These are phyloP conservation scores for Trichoderma sp. DNA, from an alignment of 2,329 filamentous ascomycete species.

Conservation along the genomic window DNA sequence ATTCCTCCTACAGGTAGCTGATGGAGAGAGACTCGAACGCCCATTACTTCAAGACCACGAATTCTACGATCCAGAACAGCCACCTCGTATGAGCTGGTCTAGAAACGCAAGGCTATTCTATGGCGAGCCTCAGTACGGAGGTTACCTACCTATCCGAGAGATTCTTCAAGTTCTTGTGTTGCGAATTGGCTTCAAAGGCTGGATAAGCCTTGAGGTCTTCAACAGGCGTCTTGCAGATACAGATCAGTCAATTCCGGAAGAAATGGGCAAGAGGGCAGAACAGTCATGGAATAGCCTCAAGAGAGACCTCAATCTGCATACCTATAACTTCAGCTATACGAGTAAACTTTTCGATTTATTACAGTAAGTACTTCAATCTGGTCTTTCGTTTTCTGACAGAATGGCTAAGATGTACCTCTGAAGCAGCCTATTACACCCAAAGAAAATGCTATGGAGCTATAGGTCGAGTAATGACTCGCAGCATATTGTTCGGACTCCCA, in stretches of 20 bases:
- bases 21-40: slow-evolving; percentile 62
- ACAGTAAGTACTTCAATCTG: neutral
- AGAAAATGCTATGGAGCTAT: neutral
- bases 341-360: neutral
- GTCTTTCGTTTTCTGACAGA: too few relatives aligned
- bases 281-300: slow-evolving; percentile 53
- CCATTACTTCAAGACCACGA: slow-evolving; percentile 57
- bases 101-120: slow-evolving; percentile 67
- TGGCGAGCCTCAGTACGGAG: slow-evolving; percentile 59
- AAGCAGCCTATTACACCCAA: neutral
- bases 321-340: neutral
- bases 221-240: slow-evolving; percentile 35
- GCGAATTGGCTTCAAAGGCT: slow-evolving; percentile 65
- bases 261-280: slow-evolving; percentile 57
- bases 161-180: slow-evolving; percentile 63
- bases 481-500: neutral
- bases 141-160: slow-evolving; percentile 65
- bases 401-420: neutral
- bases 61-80: slow-evolving; percentile 39
- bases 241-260: slow-evolving; percentile 64
- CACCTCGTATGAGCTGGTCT: slow-evolving; percentile 71
- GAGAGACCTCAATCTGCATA: slow-evolving; percentile 34
- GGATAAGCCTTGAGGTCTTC: slow-evolving; percentile 74
- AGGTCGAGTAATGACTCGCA: neutral
- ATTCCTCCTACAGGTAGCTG: slow-evolving; percentile 76